A percentile compares a stretch with the other conserved stretches of the same genome.
Evolutionary conservation across 768 basidiomycete species (phyloP).

Genomic region (Clathrus columnatus): DNA sequence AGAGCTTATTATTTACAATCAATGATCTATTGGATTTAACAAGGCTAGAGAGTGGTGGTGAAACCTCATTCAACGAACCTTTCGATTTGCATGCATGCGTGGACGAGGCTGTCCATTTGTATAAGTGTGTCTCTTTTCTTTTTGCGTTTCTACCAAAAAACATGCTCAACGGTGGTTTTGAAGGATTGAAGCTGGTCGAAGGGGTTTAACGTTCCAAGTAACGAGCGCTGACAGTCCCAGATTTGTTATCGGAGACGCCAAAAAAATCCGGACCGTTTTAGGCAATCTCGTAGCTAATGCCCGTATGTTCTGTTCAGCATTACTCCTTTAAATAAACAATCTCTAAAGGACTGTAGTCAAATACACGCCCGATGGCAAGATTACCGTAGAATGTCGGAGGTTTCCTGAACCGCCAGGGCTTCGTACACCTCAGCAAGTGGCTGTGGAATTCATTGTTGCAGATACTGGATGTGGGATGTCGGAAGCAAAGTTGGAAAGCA

Average conservation of each 20-base stretch:
- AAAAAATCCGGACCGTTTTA: constrained; percentile 67
- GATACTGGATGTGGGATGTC: constrained; percentile 72
- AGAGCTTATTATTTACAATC: constrained; percentile 73
- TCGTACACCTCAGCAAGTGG: constrained; percentile 35
- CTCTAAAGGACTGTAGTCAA: constrained; percentile 43
- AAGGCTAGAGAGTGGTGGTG: constrained; percentile 63
- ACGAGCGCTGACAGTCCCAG: constrained; percentile 45
- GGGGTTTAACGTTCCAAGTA: constrained; percentile 50
- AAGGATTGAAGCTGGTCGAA: constrained; percentile 52
- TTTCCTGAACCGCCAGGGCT: constrained; percentile 46
- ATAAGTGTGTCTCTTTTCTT: constrained; percentile 22
- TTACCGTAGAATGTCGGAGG: constrained; percentile 48
- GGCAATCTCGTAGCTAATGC: constrained; percentile 74
- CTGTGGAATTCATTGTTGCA: constrained; percentile 59
- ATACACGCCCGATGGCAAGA: constrained; percentile 53
- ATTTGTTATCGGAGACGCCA: constrained; percentile 61
- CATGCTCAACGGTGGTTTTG: neutral
- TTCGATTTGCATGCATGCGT: constrained; percentile 59
- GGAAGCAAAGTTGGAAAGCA: constrained; percentile 54
- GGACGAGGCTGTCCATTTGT: constrained; percentile 51
- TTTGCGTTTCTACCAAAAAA: neutral
- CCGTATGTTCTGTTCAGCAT: constrained; percentile 29
- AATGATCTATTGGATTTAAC: constrained; percentile 79
- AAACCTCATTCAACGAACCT: constrained; percentile 68
- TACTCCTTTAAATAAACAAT: neutral